A percentile compares a stretch with the other conserved stretches of the same genome.
Evolutionary conservation across 345 rosid genomes (phyloP).

Genomic region (Ailanthus altissimus): DNA sequence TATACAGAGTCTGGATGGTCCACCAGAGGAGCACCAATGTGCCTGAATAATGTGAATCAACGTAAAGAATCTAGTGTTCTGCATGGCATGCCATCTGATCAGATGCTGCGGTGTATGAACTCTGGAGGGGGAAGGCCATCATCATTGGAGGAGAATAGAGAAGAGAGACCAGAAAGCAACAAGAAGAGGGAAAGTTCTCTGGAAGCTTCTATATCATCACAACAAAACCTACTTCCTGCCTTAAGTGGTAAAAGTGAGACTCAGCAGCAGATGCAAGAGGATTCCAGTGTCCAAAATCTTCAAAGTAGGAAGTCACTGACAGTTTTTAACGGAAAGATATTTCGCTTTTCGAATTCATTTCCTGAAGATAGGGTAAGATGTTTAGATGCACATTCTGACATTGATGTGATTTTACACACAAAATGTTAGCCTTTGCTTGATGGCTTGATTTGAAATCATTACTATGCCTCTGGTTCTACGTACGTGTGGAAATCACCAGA

Average conservation of each 20-base stretch:
- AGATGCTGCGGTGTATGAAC: slow-evolving; percentile 32
- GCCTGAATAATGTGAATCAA: slow-evolving; percentile 38
- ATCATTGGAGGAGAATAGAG: slow-evolving; percentile 37
- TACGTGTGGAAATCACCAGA: neutral
- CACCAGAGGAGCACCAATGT: slow-evolving; percentile 45
- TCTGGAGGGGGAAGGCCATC: slow-evolving; percentile 35
- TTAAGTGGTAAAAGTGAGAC: slow-evolving; percentile 36
- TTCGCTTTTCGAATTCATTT: slow-evolving; percentile 74
- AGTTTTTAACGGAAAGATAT: slow-evolving; percentile 72
- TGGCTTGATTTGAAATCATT: neutral
- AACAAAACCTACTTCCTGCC: slow-evolving; percentile 32
- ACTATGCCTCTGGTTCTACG: neutral
- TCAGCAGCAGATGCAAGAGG: slow-evolving; percentile 37
- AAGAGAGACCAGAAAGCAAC: slow-evolving; percentile 38
- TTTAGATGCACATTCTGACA: slow-evolving; percentile 12
- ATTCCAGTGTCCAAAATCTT: slow-evolving; percentile 34
- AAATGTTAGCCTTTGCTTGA: slow-evolving; percentile 10
- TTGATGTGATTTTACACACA: neutral
- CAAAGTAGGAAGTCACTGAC: slow-evolving; percentile 37
- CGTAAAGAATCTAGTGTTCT: slow-evolving; percentile 29
- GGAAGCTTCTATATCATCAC: slow-evolving; percentile 35
- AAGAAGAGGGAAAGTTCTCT: slow-evolving; percentile 20
- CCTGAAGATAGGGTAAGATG: slow-evolving; percentile 84
- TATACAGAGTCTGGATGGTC: slow-evolving; percentile 50
- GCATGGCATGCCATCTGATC: slow-evolving; percentile 35